A percentile compares a stretch with the other conserved stretches of the same genome.
These are phyloP conservation scores for Stagonosporopsis vannaccii DNA, from an alignment of 2,329 filamentous ascomycete genomes.

Conservation along the genomic window DNA sequence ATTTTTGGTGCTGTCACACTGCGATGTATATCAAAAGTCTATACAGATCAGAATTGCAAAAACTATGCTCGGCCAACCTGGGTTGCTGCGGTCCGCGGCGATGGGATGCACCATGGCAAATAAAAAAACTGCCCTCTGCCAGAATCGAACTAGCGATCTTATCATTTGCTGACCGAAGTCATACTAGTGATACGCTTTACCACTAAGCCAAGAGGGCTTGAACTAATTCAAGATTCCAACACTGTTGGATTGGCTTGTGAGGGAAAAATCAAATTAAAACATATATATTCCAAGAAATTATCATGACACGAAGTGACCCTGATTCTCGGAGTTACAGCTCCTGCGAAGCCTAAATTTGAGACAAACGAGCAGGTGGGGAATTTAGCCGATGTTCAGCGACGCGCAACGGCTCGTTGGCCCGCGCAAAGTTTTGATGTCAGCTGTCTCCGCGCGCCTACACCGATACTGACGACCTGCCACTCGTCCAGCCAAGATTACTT, in stretches of 20 bases:
- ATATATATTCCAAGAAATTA: not conserved
- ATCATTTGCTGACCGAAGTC: constrained; percentile 12
- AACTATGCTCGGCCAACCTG: not conserved
- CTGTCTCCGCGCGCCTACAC: too few species aligned
- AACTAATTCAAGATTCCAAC: constrained; percentile 3
- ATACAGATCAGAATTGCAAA: not conserved
- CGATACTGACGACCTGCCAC: too few species aligned
- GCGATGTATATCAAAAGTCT: too few species aligned
- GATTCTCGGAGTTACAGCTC: too few species aligned
- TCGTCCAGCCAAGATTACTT: too few species aligned
- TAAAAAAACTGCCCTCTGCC: constrained; percentile 20
- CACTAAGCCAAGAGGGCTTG: constrained; percentile 21
- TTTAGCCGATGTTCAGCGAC: too few species aligned
- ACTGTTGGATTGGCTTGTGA: constrained; percentile 9
- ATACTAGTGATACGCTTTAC: constrained; percentile 24
- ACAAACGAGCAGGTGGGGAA: too few species aligned
- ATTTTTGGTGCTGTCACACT: too few species aligned
- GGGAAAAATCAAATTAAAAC: not conserved
- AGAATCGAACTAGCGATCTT: constrained; percentile 23
- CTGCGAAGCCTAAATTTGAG: too few species aligned
- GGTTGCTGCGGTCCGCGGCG: not conserved
- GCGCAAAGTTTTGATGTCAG: too few species aligned
- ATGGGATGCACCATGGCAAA: not conserved
- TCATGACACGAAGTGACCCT: not conserved
- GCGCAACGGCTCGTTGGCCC: too few species aligned